Conservation (phyloP, 192 early-diverging fungal species). For the Podila clonocystis region DNA sequence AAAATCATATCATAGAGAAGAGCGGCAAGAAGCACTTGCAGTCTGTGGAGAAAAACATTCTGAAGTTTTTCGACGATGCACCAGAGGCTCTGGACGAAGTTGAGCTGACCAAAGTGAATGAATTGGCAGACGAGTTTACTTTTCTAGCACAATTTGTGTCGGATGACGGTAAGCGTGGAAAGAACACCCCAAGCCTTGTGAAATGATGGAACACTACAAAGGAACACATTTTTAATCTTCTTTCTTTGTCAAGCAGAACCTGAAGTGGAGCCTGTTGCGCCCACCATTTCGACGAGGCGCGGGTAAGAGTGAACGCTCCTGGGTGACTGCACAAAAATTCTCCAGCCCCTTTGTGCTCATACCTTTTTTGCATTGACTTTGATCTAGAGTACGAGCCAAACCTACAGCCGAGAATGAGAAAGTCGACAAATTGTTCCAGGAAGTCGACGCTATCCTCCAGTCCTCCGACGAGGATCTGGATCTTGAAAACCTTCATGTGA, state of each 20-base stretch:
- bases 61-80: constrained; percentile 62
- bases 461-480: constrained; percentile 11
- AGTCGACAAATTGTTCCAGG: constrained; percentile 31
- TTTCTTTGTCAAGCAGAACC: background rate
- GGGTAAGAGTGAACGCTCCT: too few relatives aligned
- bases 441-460: constrained; percentile 38
- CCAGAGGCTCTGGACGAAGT: constrained; percentile 49
- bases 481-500: background rate
- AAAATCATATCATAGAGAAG: constrained; percentile 61
- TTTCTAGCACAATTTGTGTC: constrained; percentile 42
- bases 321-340: too few relatives aligned
- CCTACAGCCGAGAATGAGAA: constrained; percentile 3
- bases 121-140: constrained; percentile 35
- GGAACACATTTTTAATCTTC: background rate
- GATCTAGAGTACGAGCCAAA: too few relatives aligned
- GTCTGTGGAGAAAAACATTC: constrained; percentile 65
- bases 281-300: too few relatives aligned
- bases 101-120: constrained; percentile 42
- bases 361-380: too few relatives aligned
- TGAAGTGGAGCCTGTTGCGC: too few relatives aligned
- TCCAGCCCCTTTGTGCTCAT: too few relatives aligned
- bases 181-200: background rate
- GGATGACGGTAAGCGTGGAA: constrained; percentile 16
- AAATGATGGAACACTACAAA: too few relatives aligned
- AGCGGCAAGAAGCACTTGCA: constrained; percentile 64